Evolutionary conservation across 1,284 basidiomycete species (phyloP), one percentile per base, ranked within the genome.

Genomic region (Ustilago crameri): DNA sequence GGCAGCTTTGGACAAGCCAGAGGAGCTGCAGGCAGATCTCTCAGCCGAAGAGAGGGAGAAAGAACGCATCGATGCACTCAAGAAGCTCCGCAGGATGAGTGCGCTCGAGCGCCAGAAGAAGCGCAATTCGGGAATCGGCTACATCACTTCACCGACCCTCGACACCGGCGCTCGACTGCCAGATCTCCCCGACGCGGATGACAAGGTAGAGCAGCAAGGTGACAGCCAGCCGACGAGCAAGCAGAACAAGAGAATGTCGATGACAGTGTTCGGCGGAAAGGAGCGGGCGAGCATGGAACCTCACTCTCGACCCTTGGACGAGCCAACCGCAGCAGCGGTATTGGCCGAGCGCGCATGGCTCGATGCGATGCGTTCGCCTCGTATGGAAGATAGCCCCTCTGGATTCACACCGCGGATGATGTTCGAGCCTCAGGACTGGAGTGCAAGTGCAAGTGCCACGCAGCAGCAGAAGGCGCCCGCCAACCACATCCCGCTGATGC

Each of bases 371-470:
- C 64, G 65, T 7, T 76, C 74, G 26, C 72, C 72, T 1, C 43
- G 72, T 5, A 32, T 72, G 7, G 70, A 55, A 24, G 54, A 68
- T 10, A 74, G 72, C 43, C 72, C 74, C 9, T 65, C 72, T 5
- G 74, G 74, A 15, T 70, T 61, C 49, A 76, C 74, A 20, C 74
- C 74, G 4, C 43, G 53, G 1, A 64, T 76, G 70, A 42, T 41
- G n/a, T 76, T 69, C 43, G 67, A 71, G 30, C 56, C 67, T 30
- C 56, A 61, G 3, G 61, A 60, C n/a, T 71, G 62, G 68, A 42
- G 41, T 32, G 50, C 52, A 5, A 18, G 24, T 24, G 20, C 41
- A 12, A 42, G 22, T 27, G n/a, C n/a, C n/a, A 27, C 43, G 5
- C 52, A 38, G 2, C 52, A 59, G 15, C 42, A 55, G 54, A 52